Evolutionary conservation across 2,329 filamentous ascomycete species (phyloP).

Genomic region (Sordariomycetes sp.): DNA sequence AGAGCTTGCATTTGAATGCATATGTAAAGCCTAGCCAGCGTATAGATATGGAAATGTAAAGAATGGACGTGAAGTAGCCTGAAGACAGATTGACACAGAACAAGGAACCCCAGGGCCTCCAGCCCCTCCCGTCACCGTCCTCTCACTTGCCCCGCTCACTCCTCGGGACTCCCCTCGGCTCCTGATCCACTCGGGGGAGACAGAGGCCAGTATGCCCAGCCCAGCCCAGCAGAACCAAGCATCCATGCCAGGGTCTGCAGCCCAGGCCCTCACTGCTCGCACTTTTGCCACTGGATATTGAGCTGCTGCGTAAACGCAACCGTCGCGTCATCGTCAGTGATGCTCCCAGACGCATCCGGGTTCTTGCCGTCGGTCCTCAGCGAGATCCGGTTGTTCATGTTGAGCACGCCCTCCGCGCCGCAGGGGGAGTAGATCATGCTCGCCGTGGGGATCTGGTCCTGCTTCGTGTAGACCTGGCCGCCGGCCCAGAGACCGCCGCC

Average conservation of each 20-base stretch:
- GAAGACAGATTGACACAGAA: no score
- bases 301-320: conserved; percentile 24
- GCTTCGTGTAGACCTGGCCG: conserved; percentile 32
- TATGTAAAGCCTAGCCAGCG: no score
- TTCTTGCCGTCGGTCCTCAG: conserved; percentile 17
- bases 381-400: conserved; percentile 24
- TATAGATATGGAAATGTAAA: no score
- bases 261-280: not conserved
- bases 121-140: no score
- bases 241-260: not conserved
- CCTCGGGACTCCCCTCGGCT: not conserved
- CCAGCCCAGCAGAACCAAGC: not conserved
- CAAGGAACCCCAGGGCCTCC: no score
- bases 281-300: conserved; percentile 18
- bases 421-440: conserved; percentile 30
- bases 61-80: no score
- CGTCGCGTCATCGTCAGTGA: conserved; percentile 24
- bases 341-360: conserved; percentile 16
- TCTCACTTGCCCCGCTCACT: no score
- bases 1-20: no score
- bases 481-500: conserved; percentile 25
- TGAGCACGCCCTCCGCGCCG: conserved; percentile 28
- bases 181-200: not conserved
- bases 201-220: not conserved
- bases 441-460: conserved; percentile 27